phyloP scores from a whole-genome alignment of 73 alveolate species.

The Paramecium octaurelia region DNA sequence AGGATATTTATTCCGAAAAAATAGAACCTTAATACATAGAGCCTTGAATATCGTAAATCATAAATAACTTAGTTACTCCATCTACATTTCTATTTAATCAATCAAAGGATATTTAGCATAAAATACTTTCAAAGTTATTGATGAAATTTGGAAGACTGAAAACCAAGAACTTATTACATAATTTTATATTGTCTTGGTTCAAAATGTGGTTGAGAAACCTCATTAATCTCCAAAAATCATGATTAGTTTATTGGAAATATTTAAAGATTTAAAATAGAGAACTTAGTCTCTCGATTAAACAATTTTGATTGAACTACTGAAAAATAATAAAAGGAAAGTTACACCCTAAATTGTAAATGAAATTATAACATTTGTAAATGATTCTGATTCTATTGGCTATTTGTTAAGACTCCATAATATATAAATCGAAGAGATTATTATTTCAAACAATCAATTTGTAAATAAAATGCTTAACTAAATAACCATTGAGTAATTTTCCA shows the following conservation, averaged over 20 bases:
- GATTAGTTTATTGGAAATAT: slow-evolving; percentile 8
- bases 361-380: background rate
- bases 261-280: slow-evolving; percentile 3
- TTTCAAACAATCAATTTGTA: background rate
- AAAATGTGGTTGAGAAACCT: background rate
- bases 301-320: background rate
- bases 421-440: background rate
- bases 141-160: slow-evolving; percentile 23
- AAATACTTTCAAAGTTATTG: background rate
- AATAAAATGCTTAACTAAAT: background rate
- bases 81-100: background rate
- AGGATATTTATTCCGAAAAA: background rate
- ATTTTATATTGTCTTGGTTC: background rate
- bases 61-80: background rate
- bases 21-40: background rate
- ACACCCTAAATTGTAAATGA: background rate
- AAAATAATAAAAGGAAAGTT: background rate
- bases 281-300: background rate
- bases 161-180: background rate
- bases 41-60: background rate
- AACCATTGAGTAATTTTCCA: background rate
- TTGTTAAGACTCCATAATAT: background rate
- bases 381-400: background rate
- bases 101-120: background rate
- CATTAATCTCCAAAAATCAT: background rate